phyloP scores from a whole-genome alignment of 2,329 filamentous ascomycete genomes.

The Xylariomycetidae sp. region DNA sequence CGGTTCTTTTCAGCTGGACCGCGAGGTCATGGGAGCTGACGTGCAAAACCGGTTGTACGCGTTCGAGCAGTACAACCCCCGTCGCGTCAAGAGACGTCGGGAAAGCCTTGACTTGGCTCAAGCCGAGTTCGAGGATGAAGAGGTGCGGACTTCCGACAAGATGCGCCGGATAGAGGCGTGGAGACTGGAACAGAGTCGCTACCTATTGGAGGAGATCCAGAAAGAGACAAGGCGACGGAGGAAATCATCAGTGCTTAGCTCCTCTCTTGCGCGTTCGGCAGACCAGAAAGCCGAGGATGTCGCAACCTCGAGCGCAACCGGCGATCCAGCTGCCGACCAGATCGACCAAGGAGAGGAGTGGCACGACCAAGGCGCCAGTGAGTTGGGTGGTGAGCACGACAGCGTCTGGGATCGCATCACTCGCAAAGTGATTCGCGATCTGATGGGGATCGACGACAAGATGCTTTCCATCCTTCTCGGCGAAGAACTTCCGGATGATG shows the following conservation, averaged over 20 bases:
- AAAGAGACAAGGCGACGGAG: slow-evolving; percentile 69
- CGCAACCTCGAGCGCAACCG: slow-evolving; percentile 21
- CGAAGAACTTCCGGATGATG: slow-evolving; percentile 58
- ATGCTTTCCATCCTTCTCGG: slow-evolving; percentile 83
- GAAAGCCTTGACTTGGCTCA: slow-evolving; percentile 48
- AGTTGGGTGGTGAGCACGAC: slow-evolving; percentile 44
- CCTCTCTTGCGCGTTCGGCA: slow-evolving; percentile 9
- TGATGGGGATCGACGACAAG: slow-evolving; percentile 86
- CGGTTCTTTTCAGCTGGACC: slow-evolving; percentile 70
- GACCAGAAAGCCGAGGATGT: slow-evolving; percentile 28
- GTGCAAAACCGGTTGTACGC: slow-evolving; percentile 83
- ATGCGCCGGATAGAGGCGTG: slow-evolving; percentile 83
- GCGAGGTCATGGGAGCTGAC: slow-evolving; percentile 44
- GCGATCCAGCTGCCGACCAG: slow-evolving; percentile 31
- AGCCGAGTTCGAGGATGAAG: slow-evolving; percentile 46
- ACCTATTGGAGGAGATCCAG: slow-evolving; percentile 83
- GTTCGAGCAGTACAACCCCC: slow-evolving; percentile 79
- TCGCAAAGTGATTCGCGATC: slow-evolving; percentile 75
- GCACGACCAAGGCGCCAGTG: slow-evolving; percentile 45
- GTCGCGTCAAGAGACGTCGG: slow-evolving; percentile 49
- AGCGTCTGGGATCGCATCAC: slow-evolving; percentile 78
- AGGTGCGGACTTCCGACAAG: slow-evolving; percentile 62
- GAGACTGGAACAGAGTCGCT: slow-evolving; percentile 83
- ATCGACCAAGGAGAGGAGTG: slow-evolving; percentile 36
- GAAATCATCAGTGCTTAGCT: slow-evolving; percentile 30